These are phyloP conservation scores for Aspergillus carbonarius DNA, from an alignment of 2,329 filamentous ascomycete species.

Conservation along the genomic window DNA sequence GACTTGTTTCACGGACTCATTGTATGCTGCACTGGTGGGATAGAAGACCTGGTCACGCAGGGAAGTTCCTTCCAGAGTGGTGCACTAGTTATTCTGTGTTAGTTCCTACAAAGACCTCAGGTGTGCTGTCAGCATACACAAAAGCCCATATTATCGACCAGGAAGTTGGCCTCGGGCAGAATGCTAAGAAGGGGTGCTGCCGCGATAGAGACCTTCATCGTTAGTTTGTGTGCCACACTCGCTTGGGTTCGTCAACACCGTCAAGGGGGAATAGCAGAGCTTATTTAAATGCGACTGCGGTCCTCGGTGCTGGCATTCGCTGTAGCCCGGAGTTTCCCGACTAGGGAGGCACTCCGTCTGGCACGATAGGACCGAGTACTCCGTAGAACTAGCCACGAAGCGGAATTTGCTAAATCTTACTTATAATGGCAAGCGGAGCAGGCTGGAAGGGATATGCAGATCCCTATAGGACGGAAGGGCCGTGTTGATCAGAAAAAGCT, in stretches of 20 bases:
- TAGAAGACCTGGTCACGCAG: slow-evolving; percentile 20
- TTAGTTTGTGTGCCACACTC: background rate
- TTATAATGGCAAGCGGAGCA: too few species aligned
- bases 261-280: background rate
- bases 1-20: slow-evolving; percentile 21
- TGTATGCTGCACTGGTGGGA: slow-evolving; percentile 17
- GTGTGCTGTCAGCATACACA: background rate
- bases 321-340: too few species aligned
- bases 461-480: too few species aligned
- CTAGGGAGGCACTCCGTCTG: too few species aligned
- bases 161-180: background rate
- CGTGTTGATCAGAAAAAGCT: too few species aligned
- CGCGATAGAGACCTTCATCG: background rate
- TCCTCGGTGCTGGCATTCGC: too few species aligned
- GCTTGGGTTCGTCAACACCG: background rate
- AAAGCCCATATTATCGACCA: background rate
- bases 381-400: too few species aligned
- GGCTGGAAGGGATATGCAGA: too few species aligned
- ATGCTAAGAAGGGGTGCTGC: background rate
- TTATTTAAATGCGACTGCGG: background rate
- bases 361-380: too few species aligned
- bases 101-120: background rate
- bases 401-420: too few species aligned
- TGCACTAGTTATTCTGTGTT: slow-evolving; percentile 4
- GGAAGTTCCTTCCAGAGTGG: slow-evolving; percentile 5